Base-by-base conservation (phyloP, 352 stramenopile species). In the Phytophthora sp. region DNA sequence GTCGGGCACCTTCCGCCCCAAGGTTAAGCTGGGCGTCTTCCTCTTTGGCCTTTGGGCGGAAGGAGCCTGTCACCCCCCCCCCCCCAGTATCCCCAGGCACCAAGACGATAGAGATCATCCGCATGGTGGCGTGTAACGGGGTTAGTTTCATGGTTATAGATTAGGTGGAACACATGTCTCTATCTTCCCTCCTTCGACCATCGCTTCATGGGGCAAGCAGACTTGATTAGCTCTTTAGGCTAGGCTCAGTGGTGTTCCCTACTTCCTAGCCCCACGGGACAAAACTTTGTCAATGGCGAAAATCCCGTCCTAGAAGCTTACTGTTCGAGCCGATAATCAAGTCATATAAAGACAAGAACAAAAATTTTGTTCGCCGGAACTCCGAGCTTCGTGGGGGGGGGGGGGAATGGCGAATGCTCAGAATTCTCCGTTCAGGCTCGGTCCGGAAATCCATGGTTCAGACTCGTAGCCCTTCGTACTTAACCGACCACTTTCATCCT, bases 201-300 rank as follows among this genome's bases (percentile, higher is more conserved):
- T n/a, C n/a, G n/a, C n/a, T n/a, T n/a, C n/a, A n/a, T n/a, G 49
- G 52, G 38, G 38, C 42, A 63, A 60, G 41, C 38, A 27, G 39
- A 58, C 62, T 71, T 71, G 57, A 64, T 76, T 64, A 67, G 47
- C 62, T 57, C 26, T 12, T 18, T 46, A 47, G 63, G 57, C 61
- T 60, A 66, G 52, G 7, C 54, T 76, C 52, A 4, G 20, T 69
- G 49, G 63, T n/a, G n/a, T 36, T 23, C 36, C 55, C 63, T 49
- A 11, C 33, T 16, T 31, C 54, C 30, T 30, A n/a, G 29, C 53
- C 53, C 38, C 18, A 27, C 18, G 38, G 18, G 5, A 46, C 1
- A 27, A 46, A 27, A 16, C 38, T 18, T 24, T 44, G 3, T 44
- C 36, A 46, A 51, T 42, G 24, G 9, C 16, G 41, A 44, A 44